A percentile compares a stretch with the other conserved stretches of the same genome.
Conservation (phyloP, 2,329 filamentous ascomycete genomes). For the Chrysoporthe austroafricana region DNA sequence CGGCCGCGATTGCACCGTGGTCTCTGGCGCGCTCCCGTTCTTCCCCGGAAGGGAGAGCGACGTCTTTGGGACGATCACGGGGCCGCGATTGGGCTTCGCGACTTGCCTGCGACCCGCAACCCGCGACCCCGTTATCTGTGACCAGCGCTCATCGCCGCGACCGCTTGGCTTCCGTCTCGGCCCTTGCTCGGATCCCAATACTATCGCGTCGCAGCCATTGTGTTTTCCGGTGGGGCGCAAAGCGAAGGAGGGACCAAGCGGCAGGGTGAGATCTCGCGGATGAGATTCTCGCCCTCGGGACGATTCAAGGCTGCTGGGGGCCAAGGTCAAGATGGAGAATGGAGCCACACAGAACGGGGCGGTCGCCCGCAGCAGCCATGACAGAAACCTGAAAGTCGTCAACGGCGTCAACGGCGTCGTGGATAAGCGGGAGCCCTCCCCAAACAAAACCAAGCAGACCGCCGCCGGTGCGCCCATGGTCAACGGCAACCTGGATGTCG, state of each 20-base stretch:
- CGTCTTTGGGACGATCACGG: neutral
- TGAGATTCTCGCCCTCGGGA: conserved; percentile 29
- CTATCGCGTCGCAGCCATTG: neutral
- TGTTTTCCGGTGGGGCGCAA: neutral
- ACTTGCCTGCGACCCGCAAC: conserved; percentile 7
- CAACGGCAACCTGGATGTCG: conserved; percentile 33
- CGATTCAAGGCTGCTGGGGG: conserved; percentile 18
- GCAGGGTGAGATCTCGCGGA: conserved; percentile 30
- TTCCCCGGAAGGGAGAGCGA: conserved; percentile 1
- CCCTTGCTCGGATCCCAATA: neutral
- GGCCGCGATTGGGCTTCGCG: conserved; percentile 13
- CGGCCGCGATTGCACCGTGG: neutral
- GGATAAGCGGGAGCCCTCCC: conserved; percentile 34
- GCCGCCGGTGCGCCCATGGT: conserved; percentile 34
- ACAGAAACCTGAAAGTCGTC: conserved; percentile 48
- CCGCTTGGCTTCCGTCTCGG: conserved; percentile 5
- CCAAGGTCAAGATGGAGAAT: conserved; percentile 38
- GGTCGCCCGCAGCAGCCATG: conserved; percentile 58
- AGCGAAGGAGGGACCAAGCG: conserved; percentile 13
- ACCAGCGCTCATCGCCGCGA: conserved; percentile 14
- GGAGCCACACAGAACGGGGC: conserved; percentile 56
- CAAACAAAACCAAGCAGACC: conserved; percentile 41
- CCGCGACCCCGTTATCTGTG: neutral
- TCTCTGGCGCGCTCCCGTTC: neutral
- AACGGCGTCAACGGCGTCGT: conserved; percentile 50